A percentile compares a stretch with the other conserved stretches of the same genome.
phyloP scores from a whole-genome alignment of 148 eudicot species.

The Rhododendron williamsianum region DNA sequence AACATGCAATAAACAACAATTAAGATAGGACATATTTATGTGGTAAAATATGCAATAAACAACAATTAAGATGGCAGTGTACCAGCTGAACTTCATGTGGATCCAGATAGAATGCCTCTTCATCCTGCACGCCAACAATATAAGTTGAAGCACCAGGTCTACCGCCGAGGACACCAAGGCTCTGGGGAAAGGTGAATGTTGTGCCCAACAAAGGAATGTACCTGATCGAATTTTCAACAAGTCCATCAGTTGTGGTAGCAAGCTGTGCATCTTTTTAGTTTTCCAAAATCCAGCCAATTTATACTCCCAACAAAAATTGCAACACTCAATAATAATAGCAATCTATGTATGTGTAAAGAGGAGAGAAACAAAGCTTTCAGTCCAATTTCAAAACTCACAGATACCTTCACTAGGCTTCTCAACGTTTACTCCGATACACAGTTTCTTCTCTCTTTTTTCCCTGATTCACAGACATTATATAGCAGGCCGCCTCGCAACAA shows the following conservation, averaged over 20 bases:
- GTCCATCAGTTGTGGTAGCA: background rate
- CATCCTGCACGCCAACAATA: slow-evolving; percentile 89
- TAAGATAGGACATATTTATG: background rate
- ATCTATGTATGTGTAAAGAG: background rate
- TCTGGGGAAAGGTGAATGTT: slow-evolving; percentile 90
- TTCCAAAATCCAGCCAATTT: background rate
- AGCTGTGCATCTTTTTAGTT: background rate
- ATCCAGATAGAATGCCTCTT: slow-evolving; percentile 82
- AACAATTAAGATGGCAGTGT: slow-evolving; percentile 13
- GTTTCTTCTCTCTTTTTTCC: background rate
- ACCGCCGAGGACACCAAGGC: slow-evolving; percentile 93
- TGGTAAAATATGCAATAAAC: background rate
- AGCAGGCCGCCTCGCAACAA: background rate
- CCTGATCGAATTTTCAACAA: slow-evolving; percentile 32
- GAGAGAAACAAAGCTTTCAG: background rate
- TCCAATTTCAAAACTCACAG: background rate
- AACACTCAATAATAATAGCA: background rate
- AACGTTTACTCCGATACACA: background rate
- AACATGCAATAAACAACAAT: background rate
- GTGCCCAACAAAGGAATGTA: slow-evolving; percentile 77
- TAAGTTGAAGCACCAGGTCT: slow-evolving; percentile 96
- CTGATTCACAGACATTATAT: background rate
- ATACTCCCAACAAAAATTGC: background rate
- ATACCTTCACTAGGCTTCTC: background rate
- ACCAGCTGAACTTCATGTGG: slow-evolving; percentile 95